These are phyloP conservation scores for Hydnomerulius pinastri DNA, from an alignment of 768 basidiomycete species.

Conservation along the genomic window DNA sequence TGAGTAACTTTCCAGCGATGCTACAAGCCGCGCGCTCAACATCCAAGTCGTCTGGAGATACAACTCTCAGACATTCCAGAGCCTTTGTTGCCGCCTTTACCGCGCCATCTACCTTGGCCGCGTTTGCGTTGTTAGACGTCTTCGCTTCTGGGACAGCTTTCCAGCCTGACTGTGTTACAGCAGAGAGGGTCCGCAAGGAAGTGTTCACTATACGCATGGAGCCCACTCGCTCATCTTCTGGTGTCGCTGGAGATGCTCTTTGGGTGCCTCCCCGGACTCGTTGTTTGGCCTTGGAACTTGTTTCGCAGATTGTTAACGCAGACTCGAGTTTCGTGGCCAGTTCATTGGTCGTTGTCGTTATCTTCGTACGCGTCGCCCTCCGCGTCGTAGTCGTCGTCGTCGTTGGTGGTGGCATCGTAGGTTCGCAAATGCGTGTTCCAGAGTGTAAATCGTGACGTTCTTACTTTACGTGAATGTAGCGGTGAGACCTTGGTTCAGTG, in stretches of 20 bases:
- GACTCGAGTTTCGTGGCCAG: slow-evolving; percentile 22
- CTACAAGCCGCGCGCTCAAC: slow-evolving; percentile 75
- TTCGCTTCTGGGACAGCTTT: slow-evolving; percentile 38
- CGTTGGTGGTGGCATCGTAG: too few relatives aligned
- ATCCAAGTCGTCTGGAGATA: slow-evolving; percentile 53
- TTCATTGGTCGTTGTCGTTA: slow-evolving; percentile 1
- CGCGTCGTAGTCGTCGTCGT: slow-evolving; percentile 6
- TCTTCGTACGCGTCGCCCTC: slow-evolving; percentile 16
- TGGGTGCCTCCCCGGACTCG: slow-evolving; percentile 3
- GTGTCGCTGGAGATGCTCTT: neutral
- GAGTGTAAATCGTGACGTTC: too few relatives aligned
- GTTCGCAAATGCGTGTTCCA: too few relatives aligned
- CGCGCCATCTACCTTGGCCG: slow-evolving; percentile 37
- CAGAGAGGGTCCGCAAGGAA: slow-evolving; percentile 58
- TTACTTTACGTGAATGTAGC: too few relatives aligned
- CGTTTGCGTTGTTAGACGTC: slow-evolving; percentile 23
- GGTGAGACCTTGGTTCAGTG: too few relatives aligned
- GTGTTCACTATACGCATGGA: slow-evolving; percentile 69
- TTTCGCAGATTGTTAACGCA: slow-evolving; percentile 28
- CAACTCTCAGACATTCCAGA: slow-evolving; percentile 46
- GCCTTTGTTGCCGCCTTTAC: slow-evolving; percentile 41
- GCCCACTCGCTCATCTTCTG: slow-evolving; percentile 40
- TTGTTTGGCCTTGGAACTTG: slow-evolving; percentile 33
- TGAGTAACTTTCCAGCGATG: slow-evolving; percentile 64
- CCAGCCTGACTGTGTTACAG: slow-evolving; percentile 59